A percentile compares a stretch with the other conserved stretches of the same genome.
Conservation (phyloP, 2,329 filamentous ascomycete genomes). For the Xylaria sp. region DNA sequence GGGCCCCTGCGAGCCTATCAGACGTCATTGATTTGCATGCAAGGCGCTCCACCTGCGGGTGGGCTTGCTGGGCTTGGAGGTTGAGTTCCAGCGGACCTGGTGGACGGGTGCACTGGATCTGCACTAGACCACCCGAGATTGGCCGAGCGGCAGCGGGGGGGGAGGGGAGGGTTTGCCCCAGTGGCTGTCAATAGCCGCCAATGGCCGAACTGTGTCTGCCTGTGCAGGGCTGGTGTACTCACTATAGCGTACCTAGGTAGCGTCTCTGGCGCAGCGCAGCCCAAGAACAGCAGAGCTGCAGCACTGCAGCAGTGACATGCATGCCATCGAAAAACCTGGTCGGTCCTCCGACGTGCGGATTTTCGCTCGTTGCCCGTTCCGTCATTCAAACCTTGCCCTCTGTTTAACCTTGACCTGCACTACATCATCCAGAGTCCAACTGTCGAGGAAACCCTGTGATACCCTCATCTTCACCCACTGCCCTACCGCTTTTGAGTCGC, state of each 20-base stretch:
- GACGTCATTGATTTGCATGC: neutral
- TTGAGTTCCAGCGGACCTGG: slow-evolving; percentile 3
- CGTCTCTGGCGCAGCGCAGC: neutral
- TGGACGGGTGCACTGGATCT: neutral
- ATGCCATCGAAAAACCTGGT: neutral
- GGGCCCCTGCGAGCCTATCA: slow-evolving; percentile 2
- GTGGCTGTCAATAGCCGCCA: neutral
- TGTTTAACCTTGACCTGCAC: neutral
- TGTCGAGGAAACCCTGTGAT: neutral
- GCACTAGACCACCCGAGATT: slow-evolving; percentile 34
- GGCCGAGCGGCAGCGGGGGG: slow-evolving; percentile 30
- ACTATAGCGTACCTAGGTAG: neutral
- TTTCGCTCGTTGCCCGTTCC: slow-evolving; percentile 4
- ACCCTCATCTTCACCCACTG: neutral
- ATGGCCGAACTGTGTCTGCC: no score
- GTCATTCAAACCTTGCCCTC: no score
- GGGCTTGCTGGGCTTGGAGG: neutral
- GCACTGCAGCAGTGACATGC: slow-evolving; percentile 1
- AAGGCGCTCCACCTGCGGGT: neutral
- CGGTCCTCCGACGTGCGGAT: slow-evolving; percentile 19
- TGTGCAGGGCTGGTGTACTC: neutral
- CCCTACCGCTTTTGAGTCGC: neutral
- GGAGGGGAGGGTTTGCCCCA: neutral
- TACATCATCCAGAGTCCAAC: neutral
- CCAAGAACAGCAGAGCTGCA: neutral